phyloP scores from a whole-genome alignment of 495 filamentous ascomycete genomes.

The Aspergillus saccharolyticus region DNA sequence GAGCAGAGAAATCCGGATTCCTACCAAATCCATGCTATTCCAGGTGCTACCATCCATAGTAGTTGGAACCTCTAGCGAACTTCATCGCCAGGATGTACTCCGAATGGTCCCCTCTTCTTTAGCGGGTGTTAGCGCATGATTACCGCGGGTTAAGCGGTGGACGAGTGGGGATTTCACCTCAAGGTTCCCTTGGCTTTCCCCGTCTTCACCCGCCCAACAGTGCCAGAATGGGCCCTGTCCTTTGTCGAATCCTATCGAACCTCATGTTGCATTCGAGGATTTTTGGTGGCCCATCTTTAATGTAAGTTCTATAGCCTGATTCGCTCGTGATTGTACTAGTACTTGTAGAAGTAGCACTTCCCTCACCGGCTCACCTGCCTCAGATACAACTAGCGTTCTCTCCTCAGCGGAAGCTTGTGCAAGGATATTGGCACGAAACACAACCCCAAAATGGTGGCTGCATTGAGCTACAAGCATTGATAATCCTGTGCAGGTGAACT shows the following conservation, averaged over 20 bases:
- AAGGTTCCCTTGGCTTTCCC: neutral
- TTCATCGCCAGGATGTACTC: neutral
- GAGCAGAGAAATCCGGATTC: neutral
- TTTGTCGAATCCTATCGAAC: slow-evolving; percentile 5
- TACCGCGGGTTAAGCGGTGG: slow-evolving; percentile 1
- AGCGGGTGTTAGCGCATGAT: neutral
- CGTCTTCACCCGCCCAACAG: neutral
- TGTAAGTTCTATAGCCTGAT: neutral
- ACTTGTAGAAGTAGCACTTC: neutral
- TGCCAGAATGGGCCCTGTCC: neutral
- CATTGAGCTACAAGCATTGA: neutral
- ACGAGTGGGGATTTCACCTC: neutral
- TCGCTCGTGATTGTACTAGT: neutral
- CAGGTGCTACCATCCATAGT: neutral
- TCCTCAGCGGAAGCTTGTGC: neutral
- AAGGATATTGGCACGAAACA: neutral
- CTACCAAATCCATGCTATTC: neutral
- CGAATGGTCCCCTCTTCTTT: neutral
- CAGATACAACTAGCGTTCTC: neutral
- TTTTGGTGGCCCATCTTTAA: neutral
- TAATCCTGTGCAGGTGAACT: neutral
- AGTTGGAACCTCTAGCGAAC: neutral
- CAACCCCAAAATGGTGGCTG: neutral
- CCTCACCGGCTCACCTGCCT: neutral
- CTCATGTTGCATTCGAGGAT: neutral